Evolutionary conservation across 2,329 filamentous ascomycete species (phyloP).

Genomic region (Samsoniella hepiali): DNA sequence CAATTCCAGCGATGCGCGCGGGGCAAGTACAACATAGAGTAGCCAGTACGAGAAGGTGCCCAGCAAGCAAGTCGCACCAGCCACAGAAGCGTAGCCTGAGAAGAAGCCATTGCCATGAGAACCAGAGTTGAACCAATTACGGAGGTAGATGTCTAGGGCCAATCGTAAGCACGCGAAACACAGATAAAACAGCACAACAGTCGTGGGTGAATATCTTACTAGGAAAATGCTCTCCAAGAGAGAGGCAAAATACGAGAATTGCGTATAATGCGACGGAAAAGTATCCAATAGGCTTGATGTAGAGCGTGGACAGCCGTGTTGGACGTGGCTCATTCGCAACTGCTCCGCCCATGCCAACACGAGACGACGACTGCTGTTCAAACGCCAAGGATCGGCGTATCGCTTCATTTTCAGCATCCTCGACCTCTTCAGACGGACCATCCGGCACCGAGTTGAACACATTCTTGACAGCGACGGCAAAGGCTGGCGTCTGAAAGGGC

Average conservation of each 20-base stretch:
- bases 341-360: neutral
- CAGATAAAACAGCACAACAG: too few relatives aligned
- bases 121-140: neutral
- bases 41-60: conserved; percentile 7
- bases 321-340: neutral
- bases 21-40: conserved; percentile 4
- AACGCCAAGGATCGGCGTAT: conserved; percentile 9
- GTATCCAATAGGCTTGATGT: conserved; percentile 10
- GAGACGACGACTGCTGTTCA: neutral
- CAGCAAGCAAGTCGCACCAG: neutral
- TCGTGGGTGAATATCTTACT: neutral
- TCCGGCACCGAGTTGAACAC: neutral
- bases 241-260: neutral
- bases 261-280: neutral
- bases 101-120: neutral
- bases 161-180: neutral
- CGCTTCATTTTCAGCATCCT: conserved; percentile 11
- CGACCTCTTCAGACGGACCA: conserved; percentile 8
- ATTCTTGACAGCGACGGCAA: neutral
- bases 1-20: conserved; percentile 8
- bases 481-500: conserved; percentile 9
- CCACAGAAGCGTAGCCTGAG: neutral
- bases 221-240: conserved; percentile 12
- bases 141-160: neutral
- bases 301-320: neutral